Conservation (phyloP, 1,284 basidiomycete species). For the Malassezia brasiliensis region DNA sequence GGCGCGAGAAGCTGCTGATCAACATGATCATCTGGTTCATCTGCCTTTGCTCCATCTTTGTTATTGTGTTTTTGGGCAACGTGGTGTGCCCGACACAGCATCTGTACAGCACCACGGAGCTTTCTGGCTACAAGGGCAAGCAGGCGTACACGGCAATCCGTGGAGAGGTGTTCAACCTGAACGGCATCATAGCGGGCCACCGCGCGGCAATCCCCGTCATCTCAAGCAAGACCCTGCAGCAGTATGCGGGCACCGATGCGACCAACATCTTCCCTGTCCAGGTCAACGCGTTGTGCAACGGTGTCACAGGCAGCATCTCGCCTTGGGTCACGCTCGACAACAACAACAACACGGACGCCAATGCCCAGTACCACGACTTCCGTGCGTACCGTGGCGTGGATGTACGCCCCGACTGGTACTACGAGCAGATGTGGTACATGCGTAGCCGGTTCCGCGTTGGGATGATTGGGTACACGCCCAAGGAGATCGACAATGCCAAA, state of each 20-base stretch:
- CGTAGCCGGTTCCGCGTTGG: constrained; percentile 77
- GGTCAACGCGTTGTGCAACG: constrained; percentile 87
- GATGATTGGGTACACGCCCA: constrained; percentile 76
- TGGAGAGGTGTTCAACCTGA: constrained; percentile 82
- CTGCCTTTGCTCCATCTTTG: constrained; percentile 76
- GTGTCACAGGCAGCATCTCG: constrained; percentile 66
- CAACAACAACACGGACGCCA: constrained; percentile 65
- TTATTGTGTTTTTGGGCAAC: constrained; percentile 77
- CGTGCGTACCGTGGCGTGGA: constrained; percentile 63
- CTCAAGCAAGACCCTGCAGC: constrained; percentile 62
- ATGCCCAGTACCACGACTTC: constrained; percentile 88
- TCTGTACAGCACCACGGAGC: constrained; percentile 70
- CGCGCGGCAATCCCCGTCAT: constrained; percentile 64
- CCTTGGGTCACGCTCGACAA: constrained; percentile 73
- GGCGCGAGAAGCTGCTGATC: constrained; percentile 92
- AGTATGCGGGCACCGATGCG: constrained; percentile 71
- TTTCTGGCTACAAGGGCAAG: constrained; percentile 62
- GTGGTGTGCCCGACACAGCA: constrained; percentile 91
- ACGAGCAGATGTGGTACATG: constrained; percentile 62
- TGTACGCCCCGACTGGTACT: constrained; percentile 93
- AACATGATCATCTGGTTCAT: constrained; percentile 89
- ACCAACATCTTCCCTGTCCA: constrained; percentile 87
- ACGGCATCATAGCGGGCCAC: constrained; percentile 52
- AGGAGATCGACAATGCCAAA: constrained; percentile 62
- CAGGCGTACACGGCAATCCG: constrained; percentile 73